A percentile compares a stretch with the other conserved stretches of the same genome.
These are phyloP conservation scores for Diaporthe sp. DNA, from an alignment of 2,329 filamentous ascomycete species.

Conservation along the genomic window DNA sequence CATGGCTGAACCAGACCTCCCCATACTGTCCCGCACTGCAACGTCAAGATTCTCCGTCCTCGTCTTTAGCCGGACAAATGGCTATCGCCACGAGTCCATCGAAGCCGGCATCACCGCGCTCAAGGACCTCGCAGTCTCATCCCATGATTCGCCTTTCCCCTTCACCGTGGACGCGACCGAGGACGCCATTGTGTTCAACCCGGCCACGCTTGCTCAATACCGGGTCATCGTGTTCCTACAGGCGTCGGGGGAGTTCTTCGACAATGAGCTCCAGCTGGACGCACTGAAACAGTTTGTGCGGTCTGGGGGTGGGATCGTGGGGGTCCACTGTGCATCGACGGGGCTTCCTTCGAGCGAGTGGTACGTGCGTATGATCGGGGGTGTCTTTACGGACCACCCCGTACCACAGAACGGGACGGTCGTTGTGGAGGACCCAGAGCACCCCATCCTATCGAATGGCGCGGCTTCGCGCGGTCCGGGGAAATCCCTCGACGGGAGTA, in stretches of 20 bases:
- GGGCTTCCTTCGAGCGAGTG: slow-evolving; percentile 52
- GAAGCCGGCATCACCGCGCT: slow-evolving; percentile 53
- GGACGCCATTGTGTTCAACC: slow-evolving; percentile 52
- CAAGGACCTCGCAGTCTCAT: slow-evolving; percentile 47
- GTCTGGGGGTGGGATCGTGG: slow-evolving; percentile 56
- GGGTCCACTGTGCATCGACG: slow-evolving; percentile 56
- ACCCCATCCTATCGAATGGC: slow-evolving; percentile 49
- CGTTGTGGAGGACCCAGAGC: slow-evolving; percentile 47
- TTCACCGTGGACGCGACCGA: slow-evolving; percentile 55
- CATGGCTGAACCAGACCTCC: slow-evolving; percentile 17
- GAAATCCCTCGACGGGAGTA: neutral
- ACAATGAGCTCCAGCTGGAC: slow-evolving; percentile 48
- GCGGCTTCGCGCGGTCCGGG: slow-evolving; percentile 26
- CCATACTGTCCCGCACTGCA: slow-evolving; percentile 7
- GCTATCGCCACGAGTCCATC: slow-evolving; percentile 57
- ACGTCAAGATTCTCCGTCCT: slow-evolving; percentile 49
- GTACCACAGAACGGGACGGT: slow-evolving; percentile 53
- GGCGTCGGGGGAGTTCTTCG: slow-evolving; percentile 55
- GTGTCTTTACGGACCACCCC: slow-evolving; percentile 56
- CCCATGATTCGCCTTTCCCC: slow-evolving; percentile 42
- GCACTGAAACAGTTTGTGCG: slow-evolving; percentile 53
- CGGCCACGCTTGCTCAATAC: slow-evolving; percentile 50
- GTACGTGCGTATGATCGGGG: slow-evolving; percentile 57
- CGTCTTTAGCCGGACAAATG: slow-evolving; percentile 56
- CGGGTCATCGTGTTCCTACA: slow-evolving; percentile 56